These are phyloP conservation scores for Hypoxylon sp. DNA, from an alignment of 2,329 filamentous ascomycete species.

Conservation along the genomic window DNA sequence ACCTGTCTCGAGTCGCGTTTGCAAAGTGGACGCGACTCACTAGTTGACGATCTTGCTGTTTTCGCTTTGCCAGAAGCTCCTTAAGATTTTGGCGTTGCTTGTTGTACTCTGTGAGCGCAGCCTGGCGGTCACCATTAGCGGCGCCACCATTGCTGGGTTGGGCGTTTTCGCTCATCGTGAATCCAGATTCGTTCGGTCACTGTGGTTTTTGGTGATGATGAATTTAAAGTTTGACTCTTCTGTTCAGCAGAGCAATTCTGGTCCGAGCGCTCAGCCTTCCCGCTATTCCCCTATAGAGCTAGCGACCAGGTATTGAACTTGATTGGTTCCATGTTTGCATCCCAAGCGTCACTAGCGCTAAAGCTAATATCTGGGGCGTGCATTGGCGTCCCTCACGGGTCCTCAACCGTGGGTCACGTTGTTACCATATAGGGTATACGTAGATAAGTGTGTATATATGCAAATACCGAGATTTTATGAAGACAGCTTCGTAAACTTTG, in stretches of 20 bases:
- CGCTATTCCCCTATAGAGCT: background rate
- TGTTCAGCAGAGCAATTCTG: slow-evolving; percentile 1
- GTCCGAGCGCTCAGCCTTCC: slow-evolving; percentile 6
- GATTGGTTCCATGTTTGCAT: background rate
- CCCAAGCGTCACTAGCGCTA: slow-evolving; percentile 9
- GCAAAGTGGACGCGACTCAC: slow-evolving; percentile 39
- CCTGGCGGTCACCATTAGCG: slow-evolving; percentile 47
- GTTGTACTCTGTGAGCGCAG: slow-evolving; percentile 61
- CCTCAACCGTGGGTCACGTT: background rate
- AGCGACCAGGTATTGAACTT: background rate
- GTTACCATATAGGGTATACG: background rate
- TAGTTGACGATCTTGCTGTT: slow-evolving; percentile 49
- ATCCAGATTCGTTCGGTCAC: background rate
- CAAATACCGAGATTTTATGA: background rate
- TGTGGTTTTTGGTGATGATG: background rate
- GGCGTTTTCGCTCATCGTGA: slow-evolving; percentile 54
- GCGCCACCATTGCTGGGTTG: slow-evolving; percentile 45
- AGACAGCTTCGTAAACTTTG: background rate
- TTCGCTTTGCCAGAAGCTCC: slow-evolving; percentile 60
- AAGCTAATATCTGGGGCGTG: background rate
- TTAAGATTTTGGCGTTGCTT: slow-evolving; percentile 65
- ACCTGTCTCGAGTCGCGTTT: background rate
- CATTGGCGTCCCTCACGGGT: background rate
- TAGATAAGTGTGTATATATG: background rate
- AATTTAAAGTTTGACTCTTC: slow-evolving; percentile 1